Conservation (phyloP, 2,329 filamentous ascomycete species). For the Onygena corvina region DNA sequence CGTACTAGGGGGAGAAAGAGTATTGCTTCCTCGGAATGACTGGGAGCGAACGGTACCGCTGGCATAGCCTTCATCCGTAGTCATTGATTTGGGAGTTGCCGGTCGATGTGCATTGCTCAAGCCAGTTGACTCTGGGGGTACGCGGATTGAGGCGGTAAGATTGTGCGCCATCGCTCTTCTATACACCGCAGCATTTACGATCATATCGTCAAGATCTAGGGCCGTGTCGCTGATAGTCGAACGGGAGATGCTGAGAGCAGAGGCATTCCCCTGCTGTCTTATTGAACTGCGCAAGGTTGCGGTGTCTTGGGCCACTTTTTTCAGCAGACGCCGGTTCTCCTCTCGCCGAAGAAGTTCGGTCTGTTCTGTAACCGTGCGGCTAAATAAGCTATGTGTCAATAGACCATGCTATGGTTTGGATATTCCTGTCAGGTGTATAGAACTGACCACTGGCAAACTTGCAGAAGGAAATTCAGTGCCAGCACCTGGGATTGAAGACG, state of each 20-base stretch:
- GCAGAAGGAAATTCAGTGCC: conserved; percentile 29
- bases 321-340: conserved; percentile 26
- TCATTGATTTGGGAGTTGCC: conserved; percentile 6
- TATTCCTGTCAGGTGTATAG: background rate
- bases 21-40: background rate
- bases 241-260: conserved; percentile 22
- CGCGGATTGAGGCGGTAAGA: background rate
- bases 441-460: conserved; percentile 30
- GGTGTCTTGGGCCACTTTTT: conserved; percentile 29
- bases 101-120: background rate
- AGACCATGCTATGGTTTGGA: background rate
- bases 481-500: conserved; percentile 28
- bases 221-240: conserved; percentile 22
- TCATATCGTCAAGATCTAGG: conserved; percentile 25
- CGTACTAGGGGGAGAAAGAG: background rate
- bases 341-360: conserved; percentile 24
- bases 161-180: conserved; percentile 16
- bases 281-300: conserved; percentile 24
- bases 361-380: conserved; percentile 27
- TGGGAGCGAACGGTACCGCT: conserved; percentile 15
- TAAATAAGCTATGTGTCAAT: conserved; percentile 11
- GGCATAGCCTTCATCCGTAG: conserved; percentile 22
- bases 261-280: conserved; percentile 21
- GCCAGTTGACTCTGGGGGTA: background rate
- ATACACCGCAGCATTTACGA: conserved; percentile 22